Evolutionary conservation across 2,329 filamentous ascomycete species (phyloP), one percentile per base, ranked within the genome.

Genomic region (Beauveria sp.): DNA sequence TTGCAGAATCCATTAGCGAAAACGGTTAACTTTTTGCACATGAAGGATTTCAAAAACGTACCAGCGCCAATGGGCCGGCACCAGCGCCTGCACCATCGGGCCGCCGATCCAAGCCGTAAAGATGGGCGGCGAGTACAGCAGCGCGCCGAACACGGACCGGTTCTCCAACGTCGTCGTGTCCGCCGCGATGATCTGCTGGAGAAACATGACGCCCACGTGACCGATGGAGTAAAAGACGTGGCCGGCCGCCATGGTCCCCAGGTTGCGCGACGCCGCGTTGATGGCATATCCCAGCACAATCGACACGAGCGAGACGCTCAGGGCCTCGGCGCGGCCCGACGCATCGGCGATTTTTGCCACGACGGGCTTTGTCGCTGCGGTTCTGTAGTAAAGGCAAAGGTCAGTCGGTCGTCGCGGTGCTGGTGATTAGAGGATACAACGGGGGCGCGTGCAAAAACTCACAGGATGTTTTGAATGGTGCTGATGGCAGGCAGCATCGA

Each of bases 161-260:
- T 86, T 85, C 20, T 81, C 70, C 50, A 87, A 71, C 65, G 82
- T 78, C 55, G 81, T 86, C 1, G 82, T 84, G 69, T 88, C 85
- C 34, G 85, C 85, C 54, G 87, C 81, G 69, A 88, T 85, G 46
- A 88, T 81, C 68, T 87, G 84, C 67, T 86, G 81, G 24, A 86
- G 71, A 53, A 87, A 83, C 62, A 83, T 79, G 7, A 86, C 73
- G 8, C 83, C 83, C 0, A 82, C 85, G 50, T 74, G 78, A 3
- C 84, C 84, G 16, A 83, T 81, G 2, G 84, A 79, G 67, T 86
- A 86, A 70, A 87, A 86, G 43, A 87, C 81, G 67, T 86, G 80
- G 0, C 80, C 81, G 2, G 77, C 78, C 1, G 79, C 74, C 57
- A 80, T 83, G 2, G 79, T 81, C 60, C 80, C 71, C 42, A 86